phyloP scores from a whole-genome alignment of 176 grass and related monocot species.

The Phoenix dactylifera region DNA sequence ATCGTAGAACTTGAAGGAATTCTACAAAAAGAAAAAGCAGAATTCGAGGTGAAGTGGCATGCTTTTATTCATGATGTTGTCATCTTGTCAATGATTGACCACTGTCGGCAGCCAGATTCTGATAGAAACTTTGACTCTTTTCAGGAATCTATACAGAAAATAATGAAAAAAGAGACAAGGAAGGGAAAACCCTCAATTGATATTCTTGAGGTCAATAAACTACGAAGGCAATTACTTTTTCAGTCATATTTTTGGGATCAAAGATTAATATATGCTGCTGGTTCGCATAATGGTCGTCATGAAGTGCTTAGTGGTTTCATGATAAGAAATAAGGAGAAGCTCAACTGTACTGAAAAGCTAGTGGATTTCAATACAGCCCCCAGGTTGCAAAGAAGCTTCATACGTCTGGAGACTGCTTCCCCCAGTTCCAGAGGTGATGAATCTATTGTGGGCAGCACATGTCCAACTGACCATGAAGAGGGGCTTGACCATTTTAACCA shows the following conservation, averaged over 20 bases:
- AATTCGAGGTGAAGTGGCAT: slow-evolving; percentile 57
- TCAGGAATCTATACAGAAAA: slow-evolving; percentile 61
- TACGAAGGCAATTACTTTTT: slow-evolving; percentile 65
- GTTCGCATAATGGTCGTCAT: slow-evolving; percentile 41
- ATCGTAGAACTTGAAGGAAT: slow-evolving; percentile 71
- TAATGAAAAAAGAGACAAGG: slow-evolving; percentile 54
- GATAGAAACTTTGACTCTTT: slow-evolving; percentile 27
- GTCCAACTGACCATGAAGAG: slow-evolving; percentile 18
- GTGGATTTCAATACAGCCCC: slow-evolving; percentile 18
- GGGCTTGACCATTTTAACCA: slow-evolving; percentile 15
- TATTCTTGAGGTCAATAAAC: slow-evolving; percentile 92
- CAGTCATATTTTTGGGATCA: slow-evolving; percentile 93
- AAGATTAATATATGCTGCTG: slow-evolving; percentile 50
- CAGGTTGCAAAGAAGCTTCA: slow-evolving; percentile 31
- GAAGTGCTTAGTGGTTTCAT: slow-evolving; percentile 33
- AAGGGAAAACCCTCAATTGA: slow-evolving; percentile 55
- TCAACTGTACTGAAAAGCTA: slow-evolving; percentile 22
- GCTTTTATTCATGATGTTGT: slow-evolving; percentile 12
- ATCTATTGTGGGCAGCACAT: slow-evolving; percentile 10
- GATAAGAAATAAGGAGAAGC: slow-evolving; percentile 41
- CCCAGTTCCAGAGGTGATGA: slow-evolving; percentile 20
- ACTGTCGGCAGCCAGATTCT: slow-evolving; percentile 2
- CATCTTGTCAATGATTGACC: too few species aligned
- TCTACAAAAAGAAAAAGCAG: slow-evolving; percentile 54
- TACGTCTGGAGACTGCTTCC: slow-evolving; percentile 23